Conservation (phyloP, 768 basidiomycete species). For the Hygrocybe coccinea region DNA sequence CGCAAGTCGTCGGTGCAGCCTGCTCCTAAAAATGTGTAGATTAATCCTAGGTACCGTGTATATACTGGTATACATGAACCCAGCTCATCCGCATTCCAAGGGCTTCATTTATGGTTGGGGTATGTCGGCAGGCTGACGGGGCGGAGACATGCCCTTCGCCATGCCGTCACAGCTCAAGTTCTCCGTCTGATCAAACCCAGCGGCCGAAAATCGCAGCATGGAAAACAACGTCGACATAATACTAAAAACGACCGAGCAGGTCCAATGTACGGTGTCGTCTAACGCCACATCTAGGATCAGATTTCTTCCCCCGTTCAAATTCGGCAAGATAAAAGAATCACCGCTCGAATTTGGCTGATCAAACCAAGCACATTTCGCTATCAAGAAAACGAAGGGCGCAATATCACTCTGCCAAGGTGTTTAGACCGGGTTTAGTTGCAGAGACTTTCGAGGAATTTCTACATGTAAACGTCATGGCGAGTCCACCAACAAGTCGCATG, state of each 20-base stretch:
- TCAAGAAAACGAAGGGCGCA: too few relatives aligned
- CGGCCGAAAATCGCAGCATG: not conserved
- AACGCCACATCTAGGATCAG: constrained; percentile 3
- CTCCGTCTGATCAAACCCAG: not conserved
- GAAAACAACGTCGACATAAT: not conserved
- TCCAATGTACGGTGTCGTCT: not conserved
- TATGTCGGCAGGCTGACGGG: too few relatives aligned
- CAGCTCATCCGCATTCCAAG: not conserved
- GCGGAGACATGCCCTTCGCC: not conserved
- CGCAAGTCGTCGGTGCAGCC: not conserved
- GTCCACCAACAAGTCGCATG: not conserved
- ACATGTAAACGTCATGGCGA: not conserved
- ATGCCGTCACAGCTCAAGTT: not conserved
- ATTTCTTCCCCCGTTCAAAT: not conserved
- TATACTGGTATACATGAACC: not conserved
- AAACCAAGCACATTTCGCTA: not conserved
- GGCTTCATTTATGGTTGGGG: not conserved
- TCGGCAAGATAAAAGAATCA: not conserved
- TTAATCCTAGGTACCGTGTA: not conserved
- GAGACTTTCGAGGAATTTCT: not conserved
- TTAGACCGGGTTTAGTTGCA: not conserved
- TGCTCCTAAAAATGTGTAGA: not conserved
- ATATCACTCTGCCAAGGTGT: not conserved
- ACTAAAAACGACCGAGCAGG: too few relatives aligned
- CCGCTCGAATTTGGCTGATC: not conserved